A percentile compares a stretch with the other conserved stretches of the same genome.
These are phyloP conservation scores for Cryptococcus floricola DNA, from an alignment of 1,284 basidiomycete species.

Conservation along the genomic window DNA sequence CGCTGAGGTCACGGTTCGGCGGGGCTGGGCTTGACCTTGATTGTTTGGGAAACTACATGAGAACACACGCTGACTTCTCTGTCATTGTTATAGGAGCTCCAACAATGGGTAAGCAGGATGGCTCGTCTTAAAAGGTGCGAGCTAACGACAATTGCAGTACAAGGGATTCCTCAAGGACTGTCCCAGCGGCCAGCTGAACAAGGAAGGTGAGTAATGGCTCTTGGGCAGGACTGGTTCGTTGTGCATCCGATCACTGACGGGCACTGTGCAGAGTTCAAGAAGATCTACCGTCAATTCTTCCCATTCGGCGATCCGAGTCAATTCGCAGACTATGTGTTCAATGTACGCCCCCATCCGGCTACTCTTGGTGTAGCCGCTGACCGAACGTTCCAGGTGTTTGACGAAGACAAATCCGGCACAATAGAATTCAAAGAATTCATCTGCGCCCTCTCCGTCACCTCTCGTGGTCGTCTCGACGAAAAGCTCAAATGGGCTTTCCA, in stretches of 20 bases:
- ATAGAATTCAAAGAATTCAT: slow-evolving; percentile 99
- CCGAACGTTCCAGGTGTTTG: slow-evolving; percentile 60
- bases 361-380: background rate
- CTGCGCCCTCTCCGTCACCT: slow-evolving; percentile 91
- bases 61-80: background rate
- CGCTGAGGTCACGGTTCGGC: no score
- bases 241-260: background rate
- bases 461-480: slow-evolving; percentile 89
- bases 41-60: background rate
- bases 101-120: slow-evolving; percentile 70
- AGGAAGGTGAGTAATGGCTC: slow-evolving; percentile 52
- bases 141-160: slow-evolving; percentile 58
- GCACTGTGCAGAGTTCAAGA: slow-evolving; percentile 67
- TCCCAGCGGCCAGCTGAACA: slow-evolving; percentile 93
- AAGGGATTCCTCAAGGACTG: slow-evolving; percentile 99
- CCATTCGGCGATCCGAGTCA: slow-evolving; percentile 96
- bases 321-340: slow-evolving; percentile 99
- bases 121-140: background rate
- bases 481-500: slow-evolving; percentile 99
- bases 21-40: no score
- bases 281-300: slow-evolving; percentile 99
- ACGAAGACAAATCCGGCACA: slow-evolving; percentile 90
- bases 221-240: background rate
- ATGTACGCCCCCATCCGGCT: slow-evolving; percentile 46
- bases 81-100: slow-evolving; percentile 63